These are phyloP conservation scores for Alternaria arbusti DNA, from an alignment of 2,329 filamentous ascomycete species.

Conservation along the genomic window DNA sequence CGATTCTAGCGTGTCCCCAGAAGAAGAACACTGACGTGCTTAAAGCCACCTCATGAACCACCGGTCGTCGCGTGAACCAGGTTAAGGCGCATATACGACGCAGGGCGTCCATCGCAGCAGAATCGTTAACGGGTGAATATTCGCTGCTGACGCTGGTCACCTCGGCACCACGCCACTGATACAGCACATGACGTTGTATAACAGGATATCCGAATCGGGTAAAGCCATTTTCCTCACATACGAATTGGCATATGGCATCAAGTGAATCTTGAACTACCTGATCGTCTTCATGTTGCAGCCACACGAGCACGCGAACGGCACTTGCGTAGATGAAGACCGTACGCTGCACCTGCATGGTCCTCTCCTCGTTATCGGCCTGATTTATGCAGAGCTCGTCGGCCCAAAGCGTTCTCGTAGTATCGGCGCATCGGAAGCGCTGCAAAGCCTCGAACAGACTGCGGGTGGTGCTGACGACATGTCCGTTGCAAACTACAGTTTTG, in stretches of 20 bases:
- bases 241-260: not conserved
- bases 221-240: too few relatives aligned
- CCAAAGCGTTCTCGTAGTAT: constrained; percentile 22
- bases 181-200: not conserved
- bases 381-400: constrained; percentile 41
- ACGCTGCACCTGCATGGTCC: constrained; percentile 38
- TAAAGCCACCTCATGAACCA: too few relatives aligned
- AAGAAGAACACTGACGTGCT: too few relatives aligned
- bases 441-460: constrained; percentile 7
- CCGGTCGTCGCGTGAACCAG: too few relatives aligned
- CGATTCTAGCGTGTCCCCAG: too few relatives aligned
- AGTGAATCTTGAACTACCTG: not conserved
- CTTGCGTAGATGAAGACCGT: constrained; percentile 22
- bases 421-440: not conserved
- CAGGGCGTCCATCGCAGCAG: too few relatives aligned
- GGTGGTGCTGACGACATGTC: not conserved
- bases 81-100: too few relatives aligned
- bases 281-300: not conserved
- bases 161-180: not conserved
- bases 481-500: not conserved
- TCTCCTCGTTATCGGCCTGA: constrained; percentile 38
- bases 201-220: not conserved
- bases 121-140: too few relatives aligned
- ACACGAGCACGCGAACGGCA: not conserved
- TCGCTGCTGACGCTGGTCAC: not conserved